Percentiles rank a stretch among this genome's conserved stretches.
Conservation (phyloP, 805 yeast genomes). For the Metschnikowia cerradonensis region DNA sequence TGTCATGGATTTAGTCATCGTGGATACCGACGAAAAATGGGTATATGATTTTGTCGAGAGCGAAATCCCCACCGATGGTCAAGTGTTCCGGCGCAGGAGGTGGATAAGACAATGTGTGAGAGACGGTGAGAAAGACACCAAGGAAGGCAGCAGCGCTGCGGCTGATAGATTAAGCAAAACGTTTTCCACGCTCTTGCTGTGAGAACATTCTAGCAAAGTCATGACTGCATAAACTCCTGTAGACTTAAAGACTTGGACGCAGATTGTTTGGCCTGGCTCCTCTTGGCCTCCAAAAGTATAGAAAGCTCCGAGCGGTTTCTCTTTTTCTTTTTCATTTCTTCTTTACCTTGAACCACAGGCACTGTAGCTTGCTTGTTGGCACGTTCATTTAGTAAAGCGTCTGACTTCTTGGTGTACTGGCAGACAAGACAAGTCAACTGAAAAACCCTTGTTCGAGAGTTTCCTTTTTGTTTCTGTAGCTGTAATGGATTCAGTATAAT, state of each 20-base stretch:
- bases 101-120: constrained; percentile 51
- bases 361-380: constrained; percentile 1
- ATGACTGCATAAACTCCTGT: constrained; percentile 43
- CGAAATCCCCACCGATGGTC: constrained; percentile 23
- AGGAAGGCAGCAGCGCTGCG: constrained; percentile 5
- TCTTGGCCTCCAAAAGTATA: constrained; percentile 39
- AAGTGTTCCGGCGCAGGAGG: constrained; percentile 56
- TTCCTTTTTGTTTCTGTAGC: neutral
- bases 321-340: constrained; percentile 46
- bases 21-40: constrained; percentile 81
- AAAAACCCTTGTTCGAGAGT: constrained; percentile 6
- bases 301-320: constrained; percentile 40
- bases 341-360: constrained; percentile 20
- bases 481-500: neutral
- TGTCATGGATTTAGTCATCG: constrained; percentile 47
- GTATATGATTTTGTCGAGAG: constrained; percentile 58
- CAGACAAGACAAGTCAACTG: constrained; percentile 21
- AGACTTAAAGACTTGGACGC: constrained; percentile 38
- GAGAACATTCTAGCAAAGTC: neutral
- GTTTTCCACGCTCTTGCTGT: constrained; percentile 12
- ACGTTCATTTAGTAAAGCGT: constrained; percentile 11
- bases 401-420: constrained; percentile 11
- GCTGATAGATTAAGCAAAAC: constrained; percentile 14
- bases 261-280: constrained; percentile 24
- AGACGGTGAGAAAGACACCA: constrained; percentile 6